Evolutionary conservation across 495 filamentous ascomycete species (phyloP).

Genomic region (Rusavskia elegans): DNA sequence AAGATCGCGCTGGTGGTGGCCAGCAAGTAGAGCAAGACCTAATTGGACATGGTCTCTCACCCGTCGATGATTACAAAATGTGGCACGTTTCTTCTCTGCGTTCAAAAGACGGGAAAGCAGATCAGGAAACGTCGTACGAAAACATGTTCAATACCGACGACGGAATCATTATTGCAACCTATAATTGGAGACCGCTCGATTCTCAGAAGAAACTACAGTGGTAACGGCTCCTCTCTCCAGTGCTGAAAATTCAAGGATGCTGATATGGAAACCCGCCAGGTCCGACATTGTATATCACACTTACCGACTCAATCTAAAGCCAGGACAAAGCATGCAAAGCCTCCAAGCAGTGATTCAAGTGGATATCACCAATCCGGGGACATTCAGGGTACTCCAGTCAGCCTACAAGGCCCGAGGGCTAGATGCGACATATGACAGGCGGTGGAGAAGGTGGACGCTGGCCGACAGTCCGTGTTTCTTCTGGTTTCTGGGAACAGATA

Average conservation of each 20-base stretch:
- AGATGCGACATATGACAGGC: background rate
- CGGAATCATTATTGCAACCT: background rate
- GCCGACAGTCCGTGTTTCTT: background rate
- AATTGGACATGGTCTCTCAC: background rate
- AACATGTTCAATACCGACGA: background rate
- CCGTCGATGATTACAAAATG: background rate
- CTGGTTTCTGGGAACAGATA: background rate
- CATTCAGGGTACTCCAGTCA: background rate
- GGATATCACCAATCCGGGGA: background rate
- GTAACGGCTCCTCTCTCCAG: background rate
- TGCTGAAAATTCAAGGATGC: no score
- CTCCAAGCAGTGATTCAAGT: background rate
- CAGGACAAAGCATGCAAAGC: background rate
- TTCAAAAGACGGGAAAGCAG: background rate
- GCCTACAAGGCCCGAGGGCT: background rate
- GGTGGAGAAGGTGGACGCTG: background rate
- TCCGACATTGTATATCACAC: background rate
- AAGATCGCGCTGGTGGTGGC: background rate
- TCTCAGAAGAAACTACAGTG: background rate
- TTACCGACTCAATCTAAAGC: background rate
- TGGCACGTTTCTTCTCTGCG: background rate
- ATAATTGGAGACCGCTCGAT: background rate
- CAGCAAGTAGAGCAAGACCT: background rate
- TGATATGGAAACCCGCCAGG: no score
- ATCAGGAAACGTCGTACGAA: background rate